Base-by-base conservation (phyloP, 768 basidiomycete species). In the Boletus rubropictus region DNA sequence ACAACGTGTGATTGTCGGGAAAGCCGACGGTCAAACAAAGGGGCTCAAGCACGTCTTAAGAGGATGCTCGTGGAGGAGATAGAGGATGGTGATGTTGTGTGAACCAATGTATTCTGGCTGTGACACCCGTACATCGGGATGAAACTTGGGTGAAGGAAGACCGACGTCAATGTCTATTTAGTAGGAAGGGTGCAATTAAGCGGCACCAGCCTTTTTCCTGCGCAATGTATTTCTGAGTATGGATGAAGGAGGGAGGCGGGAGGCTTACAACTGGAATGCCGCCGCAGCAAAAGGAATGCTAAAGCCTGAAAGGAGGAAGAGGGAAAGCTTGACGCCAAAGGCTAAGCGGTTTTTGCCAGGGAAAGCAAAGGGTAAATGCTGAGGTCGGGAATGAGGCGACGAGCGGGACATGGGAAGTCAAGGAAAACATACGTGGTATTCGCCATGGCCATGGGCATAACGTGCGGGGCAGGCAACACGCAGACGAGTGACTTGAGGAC, bases 1-100 rank as follows among this genome's bases (percentile, higher is more conserved):
- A 73, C 76, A 39, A 77, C 72, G 17, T 91, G 88, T 59, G 79
- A 86, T 64, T 91, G 88, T 64, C 72, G 80, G 42, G 59, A 57
- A 46, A 58, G 44, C 27, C 61, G 54, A 21, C 61, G 58, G 48
- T 60, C 66, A 17, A 66, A 64, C 53, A 72, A 67, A 54, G 66
- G 62, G 20, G 67, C 63, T 34, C 68, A 69, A 43, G 74, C 71
- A 53, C 72, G 63, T 3, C 46, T 68, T 11, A 55, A 68, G 33
- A 58, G 51, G 43, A 64, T 64, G 57, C 47, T 61, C 10, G 60
- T 59, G 40, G 56, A 41, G 22, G 60, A 64, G 41, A 44, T 55
- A 20, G 60, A 55, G 24, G 54, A 53, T 21, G 52, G 48, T 53
- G 62, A 49, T 34, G 36, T 8, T 9, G 29, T 34, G 39, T 61